phyloP scores from a whole-genome alignment of 140 eudicot species.

The Erigeron philadelphicus region DNA sequence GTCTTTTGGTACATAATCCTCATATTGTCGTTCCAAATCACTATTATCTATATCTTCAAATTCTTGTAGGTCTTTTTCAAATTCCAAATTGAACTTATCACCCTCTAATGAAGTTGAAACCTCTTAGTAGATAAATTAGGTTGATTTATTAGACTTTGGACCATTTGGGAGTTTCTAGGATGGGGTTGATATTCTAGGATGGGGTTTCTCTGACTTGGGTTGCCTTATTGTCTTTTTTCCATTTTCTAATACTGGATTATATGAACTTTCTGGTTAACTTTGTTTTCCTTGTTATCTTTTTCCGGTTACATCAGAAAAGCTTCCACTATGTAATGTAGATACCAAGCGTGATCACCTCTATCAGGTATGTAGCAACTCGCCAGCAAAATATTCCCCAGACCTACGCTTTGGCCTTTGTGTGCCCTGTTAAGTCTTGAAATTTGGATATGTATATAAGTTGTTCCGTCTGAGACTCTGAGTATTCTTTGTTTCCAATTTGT shows the following conservation, averaged over 20 bases:
- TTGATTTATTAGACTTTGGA: no score
- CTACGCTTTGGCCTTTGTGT: background rate
- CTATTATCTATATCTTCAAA: no score
- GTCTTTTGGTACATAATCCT: no score
- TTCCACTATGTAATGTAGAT: slow-evolving; percentile 64
- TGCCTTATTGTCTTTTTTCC: slow-evolving; percentile 9
- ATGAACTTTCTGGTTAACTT: slow-evolving; percentile 1
- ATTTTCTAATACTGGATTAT: background rate
- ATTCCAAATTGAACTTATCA: no score
- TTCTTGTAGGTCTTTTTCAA: no score
- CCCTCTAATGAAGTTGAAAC: no score
- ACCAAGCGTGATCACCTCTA: slow-evolving; percentile 91
- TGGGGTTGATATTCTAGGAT: slow-evolving; percentile 90
- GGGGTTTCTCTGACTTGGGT: slow-evolving; percentile 98
- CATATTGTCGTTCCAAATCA: background rate
- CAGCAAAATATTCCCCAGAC: background rate
- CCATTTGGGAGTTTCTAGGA: no score
- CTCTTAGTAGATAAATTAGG: no score
- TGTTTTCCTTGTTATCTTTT: slow-evolving; percentile 1
- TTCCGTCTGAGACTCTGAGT: background rate
- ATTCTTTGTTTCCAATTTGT: background rate
- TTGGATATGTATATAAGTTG: background rate
- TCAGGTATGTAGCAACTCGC: slow-evolving; percentile 46
- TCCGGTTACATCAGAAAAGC: slow-evolving; percentile 42
- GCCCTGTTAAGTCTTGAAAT: background rate